A percentile compares a stretch with the other conserved stretches of the same genome.
These are phyloP conservation scores for Ochetophila trinervis DNA, from an alignment of 306 rosid genomes.

Conservation along the genomic window DNA sequence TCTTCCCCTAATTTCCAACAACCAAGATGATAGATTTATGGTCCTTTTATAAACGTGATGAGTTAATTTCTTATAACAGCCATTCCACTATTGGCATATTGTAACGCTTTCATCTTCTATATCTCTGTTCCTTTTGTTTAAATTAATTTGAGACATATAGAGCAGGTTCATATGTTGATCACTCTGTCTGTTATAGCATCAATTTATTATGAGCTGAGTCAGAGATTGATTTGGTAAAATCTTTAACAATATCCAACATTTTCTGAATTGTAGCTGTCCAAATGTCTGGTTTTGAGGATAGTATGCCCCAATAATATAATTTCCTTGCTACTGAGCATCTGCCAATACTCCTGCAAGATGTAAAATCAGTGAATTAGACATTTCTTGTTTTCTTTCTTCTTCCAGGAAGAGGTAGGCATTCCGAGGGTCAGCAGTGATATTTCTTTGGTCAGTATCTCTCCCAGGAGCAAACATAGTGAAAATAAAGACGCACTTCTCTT, in stretches of 20 bases:
- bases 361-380: neutral
- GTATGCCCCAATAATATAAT: neutral
- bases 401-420: constrained; percentile 54
- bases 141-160: too few relatives aligned
- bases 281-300: neutral
- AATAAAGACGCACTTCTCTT: constrained; percentile 50
- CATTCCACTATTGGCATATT: neutral
- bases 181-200: neutral
- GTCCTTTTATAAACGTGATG: neutral
- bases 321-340: neutral
- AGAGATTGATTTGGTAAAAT: neutral
- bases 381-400: constrained; percentile 4
- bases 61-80: neutral
- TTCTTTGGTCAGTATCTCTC: constrained; percentile 37
- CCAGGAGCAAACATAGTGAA: constrained; percentile 32
- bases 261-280: constrained; percentile 7
- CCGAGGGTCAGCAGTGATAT: constrained; percentile 32
- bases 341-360: neutral
- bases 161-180: neutral
- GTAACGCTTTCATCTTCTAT: neutral
- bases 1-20: neutral
- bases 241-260: neutral
- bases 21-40: neutral
- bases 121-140: too few relatives aligned
- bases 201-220: neutral